Evolutionary conservation across 192 early-diverging fungal genomes (phyloP).

Genomic region (Backusella macrospora): DNA sequence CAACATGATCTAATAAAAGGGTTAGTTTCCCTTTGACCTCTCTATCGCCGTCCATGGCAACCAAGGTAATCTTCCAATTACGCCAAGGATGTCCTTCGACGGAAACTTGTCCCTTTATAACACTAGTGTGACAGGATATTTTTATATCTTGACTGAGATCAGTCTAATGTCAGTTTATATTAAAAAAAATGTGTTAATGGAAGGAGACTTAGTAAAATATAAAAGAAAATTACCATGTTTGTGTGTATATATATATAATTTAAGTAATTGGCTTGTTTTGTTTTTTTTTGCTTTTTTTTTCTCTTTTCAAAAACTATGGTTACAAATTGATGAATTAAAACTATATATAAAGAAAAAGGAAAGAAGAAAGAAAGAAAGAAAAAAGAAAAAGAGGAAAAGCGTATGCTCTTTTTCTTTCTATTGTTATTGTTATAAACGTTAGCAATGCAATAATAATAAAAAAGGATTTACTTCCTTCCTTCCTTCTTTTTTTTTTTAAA

Average conservation of each 20-base stretch:
- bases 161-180: neutral
- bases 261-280: neutral
- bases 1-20: slow-evolving; percentile 43
- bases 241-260: neutral
- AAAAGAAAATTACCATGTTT: neutral
- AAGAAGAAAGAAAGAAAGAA: neutral
- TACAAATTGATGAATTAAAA: neutral
- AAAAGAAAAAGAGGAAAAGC: neutral
- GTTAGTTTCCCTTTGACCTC: slow-evolving; percentile 38
- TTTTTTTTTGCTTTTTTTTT: too few species aligned
- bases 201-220: neutral
- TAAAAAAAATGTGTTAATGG: neutral
- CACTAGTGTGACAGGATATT: slow-evolving; percentile 26
- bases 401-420: too few species aligned
- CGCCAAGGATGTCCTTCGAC: slow-evolving; percentile 43
- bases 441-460: too few species aligned
- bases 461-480: too few species aligned
- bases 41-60: slow-evolving; percentile 46
- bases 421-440: too few species aligned
- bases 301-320: neutral
- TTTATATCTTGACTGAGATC: slow-evolving; percentile 18
- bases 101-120: slow-evolving; percentile 16
- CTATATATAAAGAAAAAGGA: neutral
- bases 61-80: slow-evolving; percentile 50
- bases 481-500: too few species aligned